Conservation (phyloP, 2,329 filamentous ascomycete genomes). For the Colletotrichum caudatum region DNA sequence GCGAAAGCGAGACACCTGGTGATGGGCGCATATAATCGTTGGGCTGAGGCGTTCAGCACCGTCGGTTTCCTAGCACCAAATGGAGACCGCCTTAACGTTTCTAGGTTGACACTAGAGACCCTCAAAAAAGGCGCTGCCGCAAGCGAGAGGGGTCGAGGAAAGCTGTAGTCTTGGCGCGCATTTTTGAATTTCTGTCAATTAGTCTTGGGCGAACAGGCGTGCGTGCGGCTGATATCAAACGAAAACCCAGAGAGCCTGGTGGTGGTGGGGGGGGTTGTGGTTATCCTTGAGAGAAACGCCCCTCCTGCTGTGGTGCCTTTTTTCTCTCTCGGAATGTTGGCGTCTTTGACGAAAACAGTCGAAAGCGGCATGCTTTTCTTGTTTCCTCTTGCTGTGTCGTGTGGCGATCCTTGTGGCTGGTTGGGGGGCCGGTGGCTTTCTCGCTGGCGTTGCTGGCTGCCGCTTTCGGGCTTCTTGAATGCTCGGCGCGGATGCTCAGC, state of each 20-base stretch:
- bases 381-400: neutral
- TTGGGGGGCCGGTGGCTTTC: neutral
- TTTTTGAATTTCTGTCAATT: conserved; percentile 10
- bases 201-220: conserved; percentile 12
- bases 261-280: neutral
- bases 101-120: neutral
- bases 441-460: conserved; percentile 1
- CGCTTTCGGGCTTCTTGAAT: conserved; percentile 2
- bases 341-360: neutral
- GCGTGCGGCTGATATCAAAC: neutral
- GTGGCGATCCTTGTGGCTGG: neutral
- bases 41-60: neutral
- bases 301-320: neutral
- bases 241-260: neutral
- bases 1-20: neutral
- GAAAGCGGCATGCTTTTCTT: neutral
- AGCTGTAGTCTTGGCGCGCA: conserved; percentile 1
- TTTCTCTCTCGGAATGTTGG: neutral
- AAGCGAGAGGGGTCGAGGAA: conserved; percentile 8
- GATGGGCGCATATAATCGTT: conserved; percentile 6
- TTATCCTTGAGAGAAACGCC: conserved; percentile 7
- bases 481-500: neutral
- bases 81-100: conserved; percentile 12
- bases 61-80: neutral
- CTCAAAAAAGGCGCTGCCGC: conserved; percentile 17